A percentile compares a stretch with the other conserved stretches of the same genome.
Evolutionary conservation across 2,329 filamentous ascomycete species (phyloP).

Genomic region (Fusarium sp.): DNA sequence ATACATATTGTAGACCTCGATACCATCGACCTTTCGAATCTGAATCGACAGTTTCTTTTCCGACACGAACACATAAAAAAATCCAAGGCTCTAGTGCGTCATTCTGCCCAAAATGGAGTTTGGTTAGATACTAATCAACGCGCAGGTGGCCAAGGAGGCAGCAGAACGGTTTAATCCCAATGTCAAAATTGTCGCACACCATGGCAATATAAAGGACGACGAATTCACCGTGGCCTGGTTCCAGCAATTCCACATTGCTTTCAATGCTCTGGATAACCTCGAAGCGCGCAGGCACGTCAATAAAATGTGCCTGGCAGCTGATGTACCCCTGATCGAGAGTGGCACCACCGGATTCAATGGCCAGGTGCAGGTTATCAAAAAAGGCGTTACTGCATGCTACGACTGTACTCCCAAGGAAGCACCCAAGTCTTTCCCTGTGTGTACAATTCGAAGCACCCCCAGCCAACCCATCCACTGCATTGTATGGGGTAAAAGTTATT

Average conservation of each 20-base stretch:
- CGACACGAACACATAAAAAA: constrained; percentile 98
- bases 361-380: constrained; percentile 96
- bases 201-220: constrained; percentile 92
- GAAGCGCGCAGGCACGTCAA: constrained; percentile 96
- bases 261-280: constrained; percentile 96
- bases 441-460: constrained; percentile 95
- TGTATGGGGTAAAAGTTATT: constrained; percentile 97
- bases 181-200: constrained; percentile 86
- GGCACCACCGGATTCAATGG: constrained; percentile 98
- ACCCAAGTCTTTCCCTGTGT: constrained; percentile 93
- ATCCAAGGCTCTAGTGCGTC: constrained; percentile 84
- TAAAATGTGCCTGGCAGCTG: constrained; percentile 92
- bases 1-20: constrained; percentile 96
- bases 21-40: constrained; percentile 96
- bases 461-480: constrained; percentile 98
- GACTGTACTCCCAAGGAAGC: constrained; percentile 91
- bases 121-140: constrained; percentile 28
- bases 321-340: constrained; percentile 92
- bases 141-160: constrained; percentile 88
- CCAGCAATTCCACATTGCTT: constrained; percentile 81
- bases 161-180: constrained; percentile 90
- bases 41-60: constrained; percentile 98
- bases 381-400: constrained; percentile 92
- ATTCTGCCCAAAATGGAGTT: constrained; percentile 3
- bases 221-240: constrained; percentile 93